Evolutionary conservation across 495 filamentous ascomycete species (phyloP).

Genomic region (Penicillium dipodomyicola): DNA sequence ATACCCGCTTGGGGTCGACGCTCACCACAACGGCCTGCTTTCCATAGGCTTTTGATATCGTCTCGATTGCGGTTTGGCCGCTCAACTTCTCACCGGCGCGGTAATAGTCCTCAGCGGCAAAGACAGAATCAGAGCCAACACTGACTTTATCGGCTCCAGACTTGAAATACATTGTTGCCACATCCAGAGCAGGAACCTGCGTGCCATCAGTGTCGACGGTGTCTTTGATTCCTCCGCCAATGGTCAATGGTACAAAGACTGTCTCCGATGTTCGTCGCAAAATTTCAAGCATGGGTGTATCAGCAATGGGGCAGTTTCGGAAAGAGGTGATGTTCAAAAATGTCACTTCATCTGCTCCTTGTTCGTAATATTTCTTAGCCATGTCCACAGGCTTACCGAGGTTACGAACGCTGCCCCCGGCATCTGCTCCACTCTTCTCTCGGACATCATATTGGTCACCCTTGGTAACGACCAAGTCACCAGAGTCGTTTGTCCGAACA

Average conservation of each 20-base stretch:
- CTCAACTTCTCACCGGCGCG: conserved; percentile 59
- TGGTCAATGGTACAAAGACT: conserved; percentile 95
- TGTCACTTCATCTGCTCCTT: conserved; percentile 94
- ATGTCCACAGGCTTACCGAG: conserved; percentile 95
- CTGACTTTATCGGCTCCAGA: conserved; percentile 98
- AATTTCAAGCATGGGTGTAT: conserved; percentile 95
- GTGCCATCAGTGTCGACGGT: conserved; percentile 88
- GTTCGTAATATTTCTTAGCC: conserved; percentile 90
- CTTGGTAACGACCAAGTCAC: conserved; percentile 96
- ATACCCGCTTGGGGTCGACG: conserved; percentile 88
- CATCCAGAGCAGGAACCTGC: conserved; percentile 78
- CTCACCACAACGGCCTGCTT: conserved; percentile 96
- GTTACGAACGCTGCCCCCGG: conserved; percentile 79
- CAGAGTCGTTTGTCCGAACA: conserved; percentile 92
- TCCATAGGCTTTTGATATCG: conserved; percentile 89
- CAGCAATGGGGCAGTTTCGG: conserved; percentile 85
- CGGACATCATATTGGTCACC: conserved; percentile 99
- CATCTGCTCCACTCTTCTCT: conserved; percentile 64
- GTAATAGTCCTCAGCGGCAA: conserved; percentile 88
- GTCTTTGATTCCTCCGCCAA: conserved; percentile 93
- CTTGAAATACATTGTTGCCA: conserved; percentile 97
- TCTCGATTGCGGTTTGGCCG: conserved; percentile 88
- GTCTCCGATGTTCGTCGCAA: conserved; percentile 80
- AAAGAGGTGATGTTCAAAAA: conserved; percentile 99
- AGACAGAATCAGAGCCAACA: conserved; percentile 92